A percentile compares a stretch with the other conserved stretches of the same genome.
These are phyloP conservation scores for Sechiopsis laciniata DNA, from an alignment of 306 rosid genomes.

Conservation along the genomic window DNA sequence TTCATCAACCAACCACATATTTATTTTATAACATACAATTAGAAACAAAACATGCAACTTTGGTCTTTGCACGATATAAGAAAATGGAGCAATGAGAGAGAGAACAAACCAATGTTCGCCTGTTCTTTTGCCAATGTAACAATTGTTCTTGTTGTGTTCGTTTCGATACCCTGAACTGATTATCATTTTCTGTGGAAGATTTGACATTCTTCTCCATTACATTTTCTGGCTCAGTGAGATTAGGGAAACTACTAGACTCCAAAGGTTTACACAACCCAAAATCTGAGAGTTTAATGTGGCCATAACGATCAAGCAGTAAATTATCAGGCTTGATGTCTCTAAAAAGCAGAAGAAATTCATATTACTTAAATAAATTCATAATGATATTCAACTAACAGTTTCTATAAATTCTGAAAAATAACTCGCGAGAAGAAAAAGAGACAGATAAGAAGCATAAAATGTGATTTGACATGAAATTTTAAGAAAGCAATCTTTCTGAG, in stretches of 20 bases:
- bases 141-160: conserved; percentile 73
- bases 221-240: conserved; percentile 37
- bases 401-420: conserved; percentile 26
- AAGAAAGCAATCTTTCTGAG: neutral
- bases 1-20: conserved; percentile 5
- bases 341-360: conserved; percentile 21
- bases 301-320: conserved; percentile 65
- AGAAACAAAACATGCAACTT: neutral
- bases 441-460: neutral
- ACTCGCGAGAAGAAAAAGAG: conserved; percentile 13
- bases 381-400: neutral
- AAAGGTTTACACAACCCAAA: conserved; percentile 83
- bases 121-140: conserved; percentile 73
- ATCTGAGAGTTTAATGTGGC: conserved; percentile 85
- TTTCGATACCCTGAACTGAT: conserved; percentile 31
- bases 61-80: neutral
- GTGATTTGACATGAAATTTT: neutral
- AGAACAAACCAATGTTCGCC: conserved; percentile 64
- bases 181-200: conserved; percentile 16
- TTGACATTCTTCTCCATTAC: conserved; percentile 26
- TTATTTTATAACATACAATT: neutral
- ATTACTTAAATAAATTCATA: neutral
- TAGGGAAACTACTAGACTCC: conserved; percentile 62
- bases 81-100: conserved; percentile 3
- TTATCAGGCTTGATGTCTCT: conserved; percentile 94